phyloP scores from a whole-genome alignment of 306 rosid species.

The Rosa multiflora region DNA sequence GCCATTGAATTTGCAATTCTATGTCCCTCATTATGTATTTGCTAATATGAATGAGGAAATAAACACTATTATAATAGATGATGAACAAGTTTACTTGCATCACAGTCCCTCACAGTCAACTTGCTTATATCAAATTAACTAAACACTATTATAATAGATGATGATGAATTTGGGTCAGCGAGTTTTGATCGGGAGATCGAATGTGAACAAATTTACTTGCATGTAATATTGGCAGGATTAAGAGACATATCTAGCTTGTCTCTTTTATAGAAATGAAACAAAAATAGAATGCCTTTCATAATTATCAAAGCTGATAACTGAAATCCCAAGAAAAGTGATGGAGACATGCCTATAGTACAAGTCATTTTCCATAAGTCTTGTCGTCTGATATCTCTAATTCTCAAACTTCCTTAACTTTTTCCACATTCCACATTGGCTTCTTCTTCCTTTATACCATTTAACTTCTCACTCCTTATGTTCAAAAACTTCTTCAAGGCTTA shows the following conservation, averaged over 20 bases:
- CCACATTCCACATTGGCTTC: slow-evolving; percentile 16
- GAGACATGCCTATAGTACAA: slow-evolving; percentile 1
- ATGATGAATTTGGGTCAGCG: neutral
- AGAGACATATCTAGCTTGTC: slow-evolving; percentile 11
- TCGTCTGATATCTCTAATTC: slow-evolving; percentile 39
- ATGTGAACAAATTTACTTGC: neutral
- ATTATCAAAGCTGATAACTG: slow-evolving; percentile 41
- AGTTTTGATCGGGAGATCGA: neutral
- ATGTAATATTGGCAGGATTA: neutral
- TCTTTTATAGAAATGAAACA: slow-evolving; percentile 29
- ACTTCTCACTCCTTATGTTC: slow-evolving; percentile 25
- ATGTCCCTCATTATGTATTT: too few relatives aligned
- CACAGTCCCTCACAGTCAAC: too few relatives aligned
- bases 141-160: neutral
- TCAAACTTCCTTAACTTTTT: slow-evolving; percentile 22
- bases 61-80: too few relatives aligned
- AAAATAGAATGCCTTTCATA: slow-evolving; percentile 24
- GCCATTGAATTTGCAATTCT: too few relatives aligned
- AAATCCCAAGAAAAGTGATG: slow-evolving; percentile 38
- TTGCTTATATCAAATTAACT: too few relatives aligned
- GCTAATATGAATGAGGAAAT: too few relatives aligned
- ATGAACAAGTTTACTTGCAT: too few relatives aligned
- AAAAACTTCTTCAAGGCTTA: slow-evolving; percentile 22
- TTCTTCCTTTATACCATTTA: slow-evolving; percentile 30
- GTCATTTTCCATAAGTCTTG: slow-evolving; percentile 18